phyloP scores from a whole-genome alignment of 2,329 filamentous ascomycete genomes.

The Alternaria angustiovoidea region DNA sequence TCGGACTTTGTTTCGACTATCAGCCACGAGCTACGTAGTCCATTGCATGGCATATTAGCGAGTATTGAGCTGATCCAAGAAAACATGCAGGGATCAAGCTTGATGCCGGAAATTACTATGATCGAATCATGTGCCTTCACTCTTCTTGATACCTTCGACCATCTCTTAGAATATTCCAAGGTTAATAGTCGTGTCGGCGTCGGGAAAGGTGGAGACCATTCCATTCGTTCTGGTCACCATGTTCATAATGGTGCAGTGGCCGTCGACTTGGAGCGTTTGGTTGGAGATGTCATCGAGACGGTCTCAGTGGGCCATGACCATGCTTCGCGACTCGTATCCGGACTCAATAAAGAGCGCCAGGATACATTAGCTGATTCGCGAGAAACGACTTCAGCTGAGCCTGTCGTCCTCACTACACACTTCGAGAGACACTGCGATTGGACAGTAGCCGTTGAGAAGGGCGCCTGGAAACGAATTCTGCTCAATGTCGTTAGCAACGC shows the following conservation, averaged over 20 bases:
- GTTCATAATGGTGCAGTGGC: not conserved
- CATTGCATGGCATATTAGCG: slow-evolving; percentile 49
- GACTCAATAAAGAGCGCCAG: slow-evolving; percentile 9
- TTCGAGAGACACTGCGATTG: slow-evolving; percentile 12
- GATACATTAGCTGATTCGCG: not conserved
- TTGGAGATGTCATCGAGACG: slow-evolving; percentile 14
- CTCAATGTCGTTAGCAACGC: slow-evolving; percentile 36
- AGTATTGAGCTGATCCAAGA: slow-evolving; percentile 59
- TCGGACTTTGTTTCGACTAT: slow-evolving; percentile 61
- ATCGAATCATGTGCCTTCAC: slow-evolving; percentile 59
- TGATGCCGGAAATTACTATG: slow-evolving; percentile 56
- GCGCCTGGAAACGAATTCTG: slow-evolving; percentile 29
- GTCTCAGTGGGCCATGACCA: slow-evolving; percentile 16
- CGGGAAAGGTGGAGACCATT: not conserved
- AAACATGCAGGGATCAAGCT: slow-evolving; percentile 45
- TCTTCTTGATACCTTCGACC: slow-evolving; percentile 53
- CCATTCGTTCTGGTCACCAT: not conserved
- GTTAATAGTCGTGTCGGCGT: slow-evolving; percentile 20
- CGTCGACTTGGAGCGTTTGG: slow-evolving; percentile 10
- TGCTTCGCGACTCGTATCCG: slow-evolving; percentile 5
- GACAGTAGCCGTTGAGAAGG: slow-evolving; percentile 12
- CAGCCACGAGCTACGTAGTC: slow-evolving; percentile 60
- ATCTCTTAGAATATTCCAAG: slow-evolving; percentile 34
- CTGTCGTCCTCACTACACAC: slow-evolving; percentile 13
- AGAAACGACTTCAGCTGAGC: not conserved